phyloP scores from a whole-genome alignment of 495 filamentous ascomycete species.

The Podospora pseudocomata region DNA sequence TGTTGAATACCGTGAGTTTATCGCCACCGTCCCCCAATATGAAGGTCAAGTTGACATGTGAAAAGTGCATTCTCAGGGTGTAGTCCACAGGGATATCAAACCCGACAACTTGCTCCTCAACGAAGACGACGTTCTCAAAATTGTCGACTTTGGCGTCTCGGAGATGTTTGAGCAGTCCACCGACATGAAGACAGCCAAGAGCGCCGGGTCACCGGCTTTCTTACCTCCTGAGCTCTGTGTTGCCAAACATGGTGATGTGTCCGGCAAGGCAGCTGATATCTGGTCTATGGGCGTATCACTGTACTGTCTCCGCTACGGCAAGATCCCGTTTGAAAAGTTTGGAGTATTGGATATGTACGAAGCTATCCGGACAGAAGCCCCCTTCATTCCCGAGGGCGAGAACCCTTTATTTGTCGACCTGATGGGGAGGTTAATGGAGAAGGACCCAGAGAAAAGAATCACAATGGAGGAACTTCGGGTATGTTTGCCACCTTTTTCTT shows the following conservation, averaged over 20 bases:
- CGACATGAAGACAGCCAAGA: constrained; percentile 90
- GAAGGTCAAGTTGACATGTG: constrained; percentile 1
- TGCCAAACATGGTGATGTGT: constrained; percentile 81
- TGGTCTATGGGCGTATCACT: constrained; percentile 98
- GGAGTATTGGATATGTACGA: constrained; percentile 85
- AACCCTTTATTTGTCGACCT: constrained; percentile 64
- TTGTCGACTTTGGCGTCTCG: constrained; percentile 97
- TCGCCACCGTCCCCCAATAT: background rate
- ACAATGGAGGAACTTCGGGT: constrained; percentile 78
- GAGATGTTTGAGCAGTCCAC: constrained; percentile 93
- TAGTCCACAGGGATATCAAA: constrained; percentile 97
- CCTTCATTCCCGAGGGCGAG: constrained; percentile 50
- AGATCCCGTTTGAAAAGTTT: constrained; percentile 74
- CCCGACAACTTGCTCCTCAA: constrained; percentile 93
- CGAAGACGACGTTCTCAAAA: constrained; percentile 85
- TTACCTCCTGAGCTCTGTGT: constrained; percentile 91
- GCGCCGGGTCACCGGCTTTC: constrained; percentile 92
- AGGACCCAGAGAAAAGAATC: constrained; percentile 74
- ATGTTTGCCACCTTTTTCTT: constrained; percentile 23
- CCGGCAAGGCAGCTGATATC: constrained; percentile 86
- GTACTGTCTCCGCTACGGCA: constrained; percentile 87
- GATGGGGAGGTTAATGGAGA: constrained; percentile 65
- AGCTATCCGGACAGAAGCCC: constrained; percentile 67
- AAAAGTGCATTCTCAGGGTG: constrained; percentile 83
- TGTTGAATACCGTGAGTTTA: constrained; percentile 78